Evolutionary conservation across 768 basidiomycete genomes (phyloP).

Genomic region (Fistulinella prunicolor): DNA sequence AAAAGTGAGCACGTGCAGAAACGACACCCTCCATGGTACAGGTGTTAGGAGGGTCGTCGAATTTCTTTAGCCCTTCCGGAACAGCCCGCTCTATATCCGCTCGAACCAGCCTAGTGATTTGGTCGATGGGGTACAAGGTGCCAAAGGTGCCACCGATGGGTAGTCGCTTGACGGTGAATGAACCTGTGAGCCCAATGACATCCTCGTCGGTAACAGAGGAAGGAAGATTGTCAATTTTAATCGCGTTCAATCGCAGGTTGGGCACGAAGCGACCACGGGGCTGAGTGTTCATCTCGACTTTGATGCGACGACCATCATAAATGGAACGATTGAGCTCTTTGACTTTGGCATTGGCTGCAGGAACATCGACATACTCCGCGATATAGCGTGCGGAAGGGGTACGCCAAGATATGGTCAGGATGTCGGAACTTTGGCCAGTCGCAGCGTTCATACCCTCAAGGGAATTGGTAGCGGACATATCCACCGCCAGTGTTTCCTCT

Average conservation of each 20-base stretch:
- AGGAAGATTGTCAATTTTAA: conserved; percentile 46
- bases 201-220: conserved; percentile 19
- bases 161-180: conserved; percentile 25
- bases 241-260: conserved; percentile 30
- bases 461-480: conserved; percentile 39
- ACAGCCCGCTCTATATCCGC: conserved; percentile 21
- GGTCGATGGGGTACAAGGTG: conserved; percentile 14
- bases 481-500: conserved; percentile 40
- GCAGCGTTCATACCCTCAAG: conserved; percentile 42
- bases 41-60: conserved; percentile 26
- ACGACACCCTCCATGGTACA: conserved; percentile 32
- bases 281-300: conserved; percentile 41
- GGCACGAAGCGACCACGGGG: conserved; percentile 31
- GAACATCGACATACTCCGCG: conserved; percentile 38
- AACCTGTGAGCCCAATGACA: conserved; percentile 32
- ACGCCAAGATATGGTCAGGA: conserved; percentile 51
- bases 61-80: conserved; percentile 17
- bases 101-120: conserved; percentile 23
- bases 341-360: conserved; percentile 30
- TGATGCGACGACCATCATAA: conserved; percentile 44
- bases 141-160: conserved; percentile 22
- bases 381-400: conserved; percentile 45
- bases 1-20: conserved; percentile 43
- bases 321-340: conserved; percentile 35
- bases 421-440: conserved; percentile 32